Conservation (phyloP, 106 monocot species). For the Posidonia australis region DNA sequence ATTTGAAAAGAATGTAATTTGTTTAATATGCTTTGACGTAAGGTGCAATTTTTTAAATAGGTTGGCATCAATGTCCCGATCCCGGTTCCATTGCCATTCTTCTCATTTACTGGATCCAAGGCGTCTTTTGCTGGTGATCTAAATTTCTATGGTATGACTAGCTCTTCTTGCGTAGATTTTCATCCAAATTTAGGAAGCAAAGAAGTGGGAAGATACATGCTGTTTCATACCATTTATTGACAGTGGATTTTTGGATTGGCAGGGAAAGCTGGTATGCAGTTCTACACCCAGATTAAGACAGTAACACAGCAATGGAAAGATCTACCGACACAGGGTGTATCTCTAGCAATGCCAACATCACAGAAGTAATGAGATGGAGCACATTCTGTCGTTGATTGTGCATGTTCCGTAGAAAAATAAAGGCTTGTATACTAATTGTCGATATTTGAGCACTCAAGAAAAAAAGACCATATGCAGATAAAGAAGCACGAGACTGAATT, state of each 20-base stretch:
- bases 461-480: slow-evolving; percentile 2
- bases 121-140: slow-evolving; percentile 96
- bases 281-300: slow-evolving; percentile 91
- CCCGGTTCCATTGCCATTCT: slow-evolving; percentile 98
- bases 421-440: too few species aligned
- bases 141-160: slow-evolving; percentile 68
- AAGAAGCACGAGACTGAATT: slow-evolving; percentile 2
- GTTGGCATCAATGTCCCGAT: slow-evolving; percentile 97
- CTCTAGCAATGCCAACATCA: slow-evolving; percentile 90
- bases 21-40: background rate
- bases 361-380: slow-evolving; percentile 27
- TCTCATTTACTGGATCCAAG: slow-evolving; percentile 96
- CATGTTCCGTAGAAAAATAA: background rate
- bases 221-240: background rate
- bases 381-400: too few species aligned
- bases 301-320: slow-evolving; percentile 97
- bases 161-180: too few species aligned
- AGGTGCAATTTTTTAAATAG: slow-evolving; percentile 14
- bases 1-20: background rate
- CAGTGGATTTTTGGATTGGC: slow-evolving; percentile 10
- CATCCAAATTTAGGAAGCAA: too few species aligned
- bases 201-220: too few species aligned
- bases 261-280: slow-evolving; percentile 96
- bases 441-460: slow-evolving; percentile 2
- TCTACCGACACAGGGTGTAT: slow-evolving; percentile 46